Evolutionary conservation across 345 rosid genomes (phyloP).

Genomic region (Viola odorata): DNA sequence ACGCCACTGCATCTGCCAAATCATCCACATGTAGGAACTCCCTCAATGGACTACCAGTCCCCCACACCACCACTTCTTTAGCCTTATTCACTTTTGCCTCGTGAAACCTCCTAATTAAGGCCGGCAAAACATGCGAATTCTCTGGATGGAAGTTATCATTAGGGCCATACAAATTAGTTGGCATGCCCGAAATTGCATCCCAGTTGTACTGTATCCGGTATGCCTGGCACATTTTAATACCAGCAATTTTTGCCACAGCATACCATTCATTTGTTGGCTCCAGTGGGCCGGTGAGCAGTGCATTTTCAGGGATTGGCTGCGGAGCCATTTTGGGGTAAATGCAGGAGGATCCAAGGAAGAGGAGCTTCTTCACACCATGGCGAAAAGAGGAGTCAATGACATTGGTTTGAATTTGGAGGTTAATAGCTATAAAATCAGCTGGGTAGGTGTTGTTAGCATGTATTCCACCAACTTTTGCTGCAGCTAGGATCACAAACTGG

Average conservation of each 20-base stretch:
- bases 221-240: slow-evolving; percentile 95
- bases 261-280: slow-evolving; percentile 99
- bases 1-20: slow-evolving; percentile 81
- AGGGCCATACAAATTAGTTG: slow-evolving; percentile 86
- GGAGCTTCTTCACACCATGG: slow-evolving; percentile 61
- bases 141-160: slow-evolving; percentile 88
- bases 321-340: slow-evolving; percentile 93
- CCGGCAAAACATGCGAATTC: slow-evolving; percentile 91
- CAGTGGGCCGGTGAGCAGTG: slow-evolving; percentile 70
- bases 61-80: slow-evolving; percentile 93
- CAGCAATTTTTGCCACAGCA: slow-evolving; percentile 82
- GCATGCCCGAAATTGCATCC: slow-evolving; percentile 92
- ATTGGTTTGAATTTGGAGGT: slow-evolving; percentile 93
- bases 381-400: slow-evolving; percentile 72
- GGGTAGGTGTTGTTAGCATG: slow-evolving; percentile 96
- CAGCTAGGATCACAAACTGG: slow-evolving; percentile 63
- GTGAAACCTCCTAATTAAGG: slow-evolving; percentile 82
- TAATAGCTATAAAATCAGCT: slow-evolving; percentile 84
- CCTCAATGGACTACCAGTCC: slow-evolving; percentile 83
- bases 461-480: slow-evolving; percentile 96
- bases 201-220: slow-evolving; percentile 67
- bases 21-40: slow-evolving; percentile 97
- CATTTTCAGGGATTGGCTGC: slow-evolving; percentile 77
- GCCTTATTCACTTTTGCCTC: slow-evolving; percentile 69
- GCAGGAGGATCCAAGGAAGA: slow-evolving; percentile 92